These are phyloP conservation scores for Colletotrichum cuscutae DNA, from an alignment of 2,329 filamentous ascomycete species.

Conservation along the genomic window DNA sequence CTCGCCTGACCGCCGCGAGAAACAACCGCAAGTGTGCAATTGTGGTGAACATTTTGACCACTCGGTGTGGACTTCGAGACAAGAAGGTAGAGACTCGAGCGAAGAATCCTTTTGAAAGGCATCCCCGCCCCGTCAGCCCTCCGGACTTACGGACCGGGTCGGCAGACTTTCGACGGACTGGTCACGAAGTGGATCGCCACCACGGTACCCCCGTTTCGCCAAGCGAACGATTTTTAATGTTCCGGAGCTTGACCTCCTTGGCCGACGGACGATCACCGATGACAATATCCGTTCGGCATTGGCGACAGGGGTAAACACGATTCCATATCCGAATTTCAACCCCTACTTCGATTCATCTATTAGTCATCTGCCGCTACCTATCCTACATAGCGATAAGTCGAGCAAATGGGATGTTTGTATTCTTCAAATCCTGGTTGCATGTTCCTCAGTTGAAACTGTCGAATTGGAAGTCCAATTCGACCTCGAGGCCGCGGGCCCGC, in stretches of 20 bases:
- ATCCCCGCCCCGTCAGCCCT: background rate
- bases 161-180: background rate
- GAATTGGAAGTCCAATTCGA: no score
- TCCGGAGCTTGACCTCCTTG: slow-evolving; percentile 2
- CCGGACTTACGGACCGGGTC: background rate
- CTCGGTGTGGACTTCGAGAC: no score
- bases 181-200: background rate
- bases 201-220: background rate
- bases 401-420: no score
- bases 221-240: background rate
- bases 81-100: no score
- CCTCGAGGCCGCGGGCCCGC: no score
- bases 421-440: no score
- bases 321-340: background rate
- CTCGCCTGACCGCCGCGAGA: background rate
- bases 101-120: background rate
- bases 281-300: background rate
- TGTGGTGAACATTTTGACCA: background rate
- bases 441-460: no score
- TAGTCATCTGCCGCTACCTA: background rate
- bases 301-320: background rate
- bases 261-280: background rate
- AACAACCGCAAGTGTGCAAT: background rate
- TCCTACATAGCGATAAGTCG: no score
- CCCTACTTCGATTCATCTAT: background rate